Evolutionary conservation across 2,329 filamentous ascomycete genomes (phyloP), one percentile per base, ranked within the genome.

Genomic region (Diaporthe destruens): DNA sequence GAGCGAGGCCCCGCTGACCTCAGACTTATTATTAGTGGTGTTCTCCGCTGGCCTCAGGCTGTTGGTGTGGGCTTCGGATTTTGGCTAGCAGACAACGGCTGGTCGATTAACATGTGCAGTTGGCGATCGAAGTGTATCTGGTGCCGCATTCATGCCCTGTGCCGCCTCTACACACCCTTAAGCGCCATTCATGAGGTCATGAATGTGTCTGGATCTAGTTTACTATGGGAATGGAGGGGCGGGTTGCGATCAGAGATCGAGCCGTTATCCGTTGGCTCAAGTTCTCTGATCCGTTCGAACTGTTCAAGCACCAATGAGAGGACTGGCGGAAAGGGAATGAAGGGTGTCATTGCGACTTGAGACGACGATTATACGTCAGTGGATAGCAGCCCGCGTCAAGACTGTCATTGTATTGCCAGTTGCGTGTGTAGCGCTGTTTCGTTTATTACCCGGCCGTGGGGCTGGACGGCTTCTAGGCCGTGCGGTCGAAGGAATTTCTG

Each of bases 341-440:
- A 25, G 8, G 61, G 12, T 53, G 61, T 66, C 61, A 53, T 16
- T 18, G 3, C 11, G n/a, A 53, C 25, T 66, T 66, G 47, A 66
- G 61, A 66, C 47, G 61, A 66, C 16, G 18, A 20, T 16, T n/a
- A 42, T 66, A 53, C 61, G 61, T 53, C 47, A 66, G 61, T 53
- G n/a, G 32, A 25, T 5, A 18, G 20, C 44, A 66, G 61, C 61
- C 32, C 47, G 61, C 61, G 61, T 32, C 1, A 53, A 34, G 25
- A 4, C n/a, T 39, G 32, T 16, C 44, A 66, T 39, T 51, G 57
- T 66, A 29, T 66, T 66, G 32, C 47, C 61, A 53, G 47, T 66
- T 66, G 44, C 36, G 32, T 25, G 6, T 25, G 47, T 53, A 66
- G 61, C 61, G 61, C 53, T 66, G 61, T 66, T 66, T 66, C 61